Base-by-base conservation (phyloP, 371 early-diverging fungal species). In the Apophysomyces variabilis region DNA sequence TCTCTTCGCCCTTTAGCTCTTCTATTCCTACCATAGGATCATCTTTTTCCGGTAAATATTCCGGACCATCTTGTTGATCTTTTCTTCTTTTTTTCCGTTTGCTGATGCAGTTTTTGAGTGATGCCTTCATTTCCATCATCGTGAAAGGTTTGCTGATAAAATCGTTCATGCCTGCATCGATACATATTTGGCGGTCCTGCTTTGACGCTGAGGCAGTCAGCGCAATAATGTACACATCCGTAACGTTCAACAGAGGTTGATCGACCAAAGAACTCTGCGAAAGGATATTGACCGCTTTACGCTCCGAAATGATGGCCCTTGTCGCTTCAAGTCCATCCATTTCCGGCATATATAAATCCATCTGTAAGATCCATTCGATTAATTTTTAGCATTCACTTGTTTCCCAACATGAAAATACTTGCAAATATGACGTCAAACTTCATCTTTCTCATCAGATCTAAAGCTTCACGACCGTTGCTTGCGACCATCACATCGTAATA, bases 91-190 rank as follows among this genome's bases (percentile, higher is more conserved):
- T 73, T 66, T 66, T 73, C 58, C 65, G 61, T 61, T 70, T 70
- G 50, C 60, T 70, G 46, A 61, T 70, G 57, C 65, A 82, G 41
- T 61, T 78, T 64, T 79, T 77, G 14, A 83, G 60, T 1, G 80
- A 69, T 35, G 76, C 61, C 62, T 85, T 83, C 84, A 87, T 82
- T 64, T 85, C 86, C 65, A 78, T 66, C 70, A 82, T 72, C 5
- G 80, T 84, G 59, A 85, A 85, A 3, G 87, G 86, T 60, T 87
- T 87, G 63, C 83, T 81, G 58, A 87, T 85, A 54, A 85, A 87
- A 43, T 85, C 87, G 32, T 87, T 84, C 87, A 87, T 85, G 7
- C 87, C 87, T 1, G 87, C 85, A 62, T 85, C 84, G 60, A 85
- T 84, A 66, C 87, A 87, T 1, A 83, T 84, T 57, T 87, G 84